phyloP scores from a whole-genome alignment of 805 yeast species.

The Ogataea paradorogensis region DNA sequence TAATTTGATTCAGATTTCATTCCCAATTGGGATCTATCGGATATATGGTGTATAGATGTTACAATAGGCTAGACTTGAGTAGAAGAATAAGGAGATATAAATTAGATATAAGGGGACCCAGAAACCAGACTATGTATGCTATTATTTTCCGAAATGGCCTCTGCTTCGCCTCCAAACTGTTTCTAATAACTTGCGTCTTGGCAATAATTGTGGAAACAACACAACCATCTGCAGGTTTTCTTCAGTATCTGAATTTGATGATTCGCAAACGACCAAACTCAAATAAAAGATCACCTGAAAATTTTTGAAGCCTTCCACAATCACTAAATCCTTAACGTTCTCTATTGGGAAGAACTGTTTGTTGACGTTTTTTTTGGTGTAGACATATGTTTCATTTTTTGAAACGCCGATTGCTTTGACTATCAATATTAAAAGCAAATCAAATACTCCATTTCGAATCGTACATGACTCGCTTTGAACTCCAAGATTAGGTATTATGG shows the following conservation, averaged over 20 bases:
- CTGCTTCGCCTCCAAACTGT: slow-evolving; percentile 28
- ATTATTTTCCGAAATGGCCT: slow-evolving; percentile 9
- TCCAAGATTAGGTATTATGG: slow-evolving; percentile 47
- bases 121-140: neutral
- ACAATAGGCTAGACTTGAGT: neutral
- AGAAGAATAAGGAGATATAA: neutral
- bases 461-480: slow-evolving; percentile 40
- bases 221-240: slow-evolving; percentile 26
- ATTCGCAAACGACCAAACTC: slow-evolving; percentile 50
- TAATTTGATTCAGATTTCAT: neutral
- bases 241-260: slow-evolving; percentile 3
- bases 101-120: neutral
- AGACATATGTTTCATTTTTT: slow-evolving; percentile 2
- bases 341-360: slow-evolving; percentile 53
- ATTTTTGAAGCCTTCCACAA: slow-evolving; percentile 74
- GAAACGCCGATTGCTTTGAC: slow-evolving; percentile 3
- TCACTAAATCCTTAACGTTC: slow-evolving; percentile 58
- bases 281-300: slow-evolving; percentile 65
- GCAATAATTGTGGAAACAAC: slow-evolving; percentile 32
- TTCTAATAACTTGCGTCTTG: slow-evolving; percentile 30
- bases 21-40: slow-evolving; percentile 1
- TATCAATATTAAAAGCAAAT: slow-evolving; percentile 7
- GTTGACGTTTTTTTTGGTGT: slow-evolving; percentile 7
- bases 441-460: slow-evolving; percentile 24
- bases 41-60: slow-evolving; percentile 1